A percentile compares a stretch with the other conserved stretches of the same genome.
phyloP scores from a whole-genome alignment of 2,329 filamentous ascomycete species.

The Colletotrichum cordylinicola region DNA sequence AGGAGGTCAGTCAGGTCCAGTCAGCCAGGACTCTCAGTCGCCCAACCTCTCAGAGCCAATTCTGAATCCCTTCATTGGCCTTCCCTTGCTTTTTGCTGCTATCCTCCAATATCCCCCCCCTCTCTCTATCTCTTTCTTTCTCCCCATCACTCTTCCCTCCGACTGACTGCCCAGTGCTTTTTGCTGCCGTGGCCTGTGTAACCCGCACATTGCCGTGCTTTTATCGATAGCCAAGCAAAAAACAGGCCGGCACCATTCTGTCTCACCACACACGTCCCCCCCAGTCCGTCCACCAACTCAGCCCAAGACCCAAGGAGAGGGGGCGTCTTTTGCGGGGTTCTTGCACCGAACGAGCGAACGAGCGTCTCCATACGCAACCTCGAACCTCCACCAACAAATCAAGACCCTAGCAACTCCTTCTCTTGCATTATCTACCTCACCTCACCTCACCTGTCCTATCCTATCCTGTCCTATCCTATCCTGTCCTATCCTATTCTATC shows the following conservation, averaged over 20 bases:
- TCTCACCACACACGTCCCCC: constrained; percentile 1
- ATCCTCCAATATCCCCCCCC: not conserved
- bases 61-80: not conserved
- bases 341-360: constrained; percentile 15
- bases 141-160: not conserved
- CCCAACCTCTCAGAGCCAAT: not conserved
- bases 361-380: constrained; percentile 21
- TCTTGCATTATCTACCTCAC: constrained; percentile 14
- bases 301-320: constrained; percentile 13
- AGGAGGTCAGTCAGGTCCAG: not conserved
- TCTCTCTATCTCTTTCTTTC: not conserved
- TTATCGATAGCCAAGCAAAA: not conserved
- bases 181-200: not conserved
- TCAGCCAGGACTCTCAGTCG: not conserved
- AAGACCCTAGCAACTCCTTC: constrained; percentile 16
- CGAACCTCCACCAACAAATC: constrained; percentile 23
- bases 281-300: not conserved
- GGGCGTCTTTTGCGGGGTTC: constrained; percentile 23
- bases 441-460: not conserved
- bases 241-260: not conserved
- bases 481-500: not conserved
- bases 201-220: not conserved
- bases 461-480: not conserved
- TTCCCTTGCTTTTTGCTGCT: not conserved
- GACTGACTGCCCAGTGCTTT: not conserved